A percentile compares a stretch with the other conserved stretches of the same genome.
These are phyloP conservation scores for Poa annua DNA, from an alignment of 176 grass and related monocot species.

Conservation along the genomic window DNA sequence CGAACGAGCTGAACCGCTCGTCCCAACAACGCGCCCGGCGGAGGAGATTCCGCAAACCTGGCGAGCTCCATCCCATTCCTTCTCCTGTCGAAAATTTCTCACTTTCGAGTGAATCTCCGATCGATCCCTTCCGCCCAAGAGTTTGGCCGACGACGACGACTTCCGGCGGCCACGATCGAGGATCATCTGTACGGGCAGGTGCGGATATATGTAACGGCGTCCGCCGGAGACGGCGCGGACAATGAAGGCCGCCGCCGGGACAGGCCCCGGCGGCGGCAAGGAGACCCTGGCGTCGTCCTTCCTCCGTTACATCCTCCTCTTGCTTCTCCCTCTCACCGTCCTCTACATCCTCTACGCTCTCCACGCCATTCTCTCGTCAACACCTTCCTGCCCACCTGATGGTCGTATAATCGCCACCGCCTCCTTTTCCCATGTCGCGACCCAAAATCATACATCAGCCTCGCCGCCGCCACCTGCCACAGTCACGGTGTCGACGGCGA, in stretches of 20 bases:
- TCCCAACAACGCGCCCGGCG: slow-evolving; percentile 24
- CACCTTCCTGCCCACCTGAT: slow-evolving; percentile 9
- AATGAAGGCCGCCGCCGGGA: slow-evolving; percentile 46
- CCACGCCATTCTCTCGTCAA: slow-evolving; percentile 49
- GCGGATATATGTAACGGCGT: neutral
- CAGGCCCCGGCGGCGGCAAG: slow-evolving; percentile 42
- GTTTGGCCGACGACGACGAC: neutral
- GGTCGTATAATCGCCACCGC: neutral
- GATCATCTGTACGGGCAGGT: neutral
- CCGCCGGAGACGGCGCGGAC: slow-evolving; percentile 39
- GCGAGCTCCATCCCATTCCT: slow-evolving; percentile 23
- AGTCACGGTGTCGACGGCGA: neutral
- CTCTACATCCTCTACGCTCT: slow-evolving; percentile 63
- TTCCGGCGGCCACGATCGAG: neutral
- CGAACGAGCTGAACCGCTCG: slow-evolving; percentile 39
- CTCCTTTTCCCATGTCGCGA: neutral
- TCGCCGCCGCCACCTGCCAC: neutral
- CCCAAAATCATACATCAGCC: neutral
- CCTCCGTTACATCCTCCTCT: slow-evolving; percentile 36
- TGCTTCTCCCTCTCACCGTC: slow-evolving; percentile 39
- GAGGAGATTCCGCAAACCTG: slow-evolving; percentile 30
- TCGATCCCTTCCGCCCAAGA: neutral
- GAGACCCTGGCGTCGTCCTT: slow-evolving; percentile 30
- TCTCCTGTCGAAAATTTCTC: neutral
- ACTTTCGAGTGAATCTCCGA: neutral